phyloP scores from a whole-genome alignment of 768 basidiomycete genomes.

The Macrolepiota albuminosa region DNA sequence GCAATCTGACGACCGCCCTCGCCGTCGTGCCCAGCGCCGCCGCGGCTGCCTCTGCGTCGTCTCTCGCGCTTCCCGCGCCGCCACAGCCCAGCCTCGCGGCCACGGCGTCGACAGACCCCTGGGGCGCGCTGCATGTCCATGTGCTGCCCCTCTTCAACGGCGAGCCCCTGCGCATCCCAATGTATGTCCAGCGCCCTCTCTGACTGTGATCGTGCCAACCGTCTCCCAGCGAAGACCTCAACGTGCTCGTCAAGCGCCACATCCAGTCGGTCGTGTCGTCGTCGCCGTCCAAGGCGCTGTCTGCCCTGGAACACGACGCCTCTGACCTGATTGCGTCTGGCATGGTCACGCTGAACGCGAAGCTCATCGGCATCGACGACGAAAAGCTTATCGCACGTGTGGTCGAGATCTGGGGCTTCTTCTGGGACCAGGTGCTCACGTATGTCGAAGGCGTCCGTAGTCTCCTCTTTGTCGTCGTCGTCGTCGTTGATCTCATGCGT shows the following conservation, averaged over 20 bases:
- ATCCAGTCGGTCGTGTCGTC: conserved; percentile 70
- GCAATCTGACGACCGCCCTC: conserved; percentile 50
- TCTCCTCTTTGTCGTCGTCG: neutral
- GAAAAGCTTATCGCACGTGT: conserved; percentile 71
- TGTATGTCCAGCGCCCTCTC: conserved; percentile 42
- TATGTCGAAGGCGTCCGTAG: conserved; percentile 79
- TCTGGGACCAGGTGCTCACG: conserved; percentile 85
- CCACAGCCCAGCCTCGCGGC: conserved; percentile 35
- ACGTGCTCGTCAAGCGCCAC: conserved; percentile 73
- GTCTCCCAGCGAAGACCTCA: conserved; percentile 73
- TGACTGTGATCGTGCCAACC: neutral
- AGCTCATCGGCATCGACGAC: conserved; percentile 72
- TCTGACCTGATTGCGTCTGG: conserved; percentile 80
- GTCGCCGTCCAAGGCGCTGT: conserved; percentile 68
- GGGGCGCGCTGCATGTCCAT: conserved; percentile 80
- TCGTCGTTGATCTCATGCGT: neutral
- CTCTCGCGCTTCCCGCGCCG: conserved; percentile 38
- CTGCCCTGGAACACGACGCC: conserved; percentile 72
- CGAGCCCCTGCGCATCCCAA: conserved; percentile 77
- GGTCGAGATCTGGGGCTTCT: conserved; percentile 90
- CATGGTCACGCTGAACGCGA: conserved; percentile 90
- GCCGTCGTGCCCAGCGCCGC: conserved; percentile 45
- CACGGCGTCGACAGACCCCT: conserved; percentile 59
- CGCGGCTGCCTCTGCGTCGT: conserved; percentile 42
- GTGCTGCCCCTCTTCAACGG: conserved; percentile 91